Percentiles rank a stretch among this genome's conserved stretches.
Evolutionary conservation across 2,329 filamentous ascomycete genomes (phyloP).

Genomic region (Colletotrichum musae): DNA sequence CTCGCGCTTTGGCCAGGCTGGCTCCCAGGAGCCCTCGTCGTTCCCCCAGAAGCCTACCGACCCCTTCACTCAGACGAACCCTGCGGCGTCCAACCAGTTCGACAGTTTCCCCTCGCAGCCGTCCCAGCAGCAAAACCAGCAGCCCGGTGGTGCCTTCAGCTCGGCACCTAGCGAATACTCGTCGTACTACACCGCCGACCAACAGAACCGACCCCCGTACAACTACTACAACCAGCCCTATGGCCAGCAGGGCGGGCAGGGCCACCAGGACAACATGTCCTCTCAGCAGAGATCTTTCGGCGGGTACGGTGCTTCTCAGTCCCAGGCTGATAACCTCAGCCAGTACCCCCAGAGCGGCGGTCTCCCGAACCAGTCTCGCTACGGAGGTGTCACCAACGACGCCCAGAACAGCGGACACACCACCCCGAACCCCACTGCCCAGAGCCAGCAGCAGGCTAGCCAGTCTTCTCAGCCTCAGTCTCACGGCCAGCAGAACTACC

Average conservation of each 20-base stretch:
- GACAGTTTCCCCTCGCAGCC: constrained; percentile 67
- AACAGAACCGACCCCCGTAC: constrained; percentile 80
- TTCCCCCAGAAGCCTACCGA: constrained; percentile 87
- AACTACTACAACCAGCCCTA: constrained; percentile 79
- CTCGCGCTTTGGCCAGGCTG: constrained; percentile 76
- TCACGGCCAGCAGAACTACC: constrained; percentile 64
- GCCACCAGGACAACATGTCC: constrained; percentile 80
- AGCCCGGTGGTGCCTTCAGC: constrained; percentile 77
- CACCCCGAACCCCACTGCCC: constrained; percentile 84
- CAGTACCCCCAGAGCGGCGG: constrained; percentile 84
- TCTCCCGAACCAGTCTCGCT: constrained; percentile 68
- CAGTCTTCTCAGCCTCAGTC: constrained; percentile 61
- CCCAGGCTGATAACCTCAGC: constrained; percentile 70
- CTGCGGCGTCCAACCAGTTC: constrained; percentile 65
- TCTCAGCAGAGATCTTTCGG: constrained; percentile 82
- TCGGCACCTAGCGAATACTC: constrained; percentile 85
- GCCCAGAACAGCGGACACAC: constrained; percentile 89
- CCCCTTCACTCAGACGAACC: constrained; percentile 83
- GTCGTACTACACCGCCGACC: constrained; percentile 87
- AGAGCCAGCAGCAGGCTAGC: constrained; percentile 63
- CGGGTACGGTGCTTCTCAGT: constrained; percentile 78
- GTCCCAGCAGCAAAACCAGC: constrained; percentile 68
- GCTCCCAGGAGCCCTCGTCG: constrained; percentile 72
- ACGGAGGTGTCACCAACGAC: constrained; percentile 72
- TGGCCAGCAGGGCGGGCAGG: constrained; percentile 70